These are phyloP conservation scores for Monosporozyma siamensis DNA, from an alignment of 805 yeast genomes.

Conservation along the genomic window DNA sequence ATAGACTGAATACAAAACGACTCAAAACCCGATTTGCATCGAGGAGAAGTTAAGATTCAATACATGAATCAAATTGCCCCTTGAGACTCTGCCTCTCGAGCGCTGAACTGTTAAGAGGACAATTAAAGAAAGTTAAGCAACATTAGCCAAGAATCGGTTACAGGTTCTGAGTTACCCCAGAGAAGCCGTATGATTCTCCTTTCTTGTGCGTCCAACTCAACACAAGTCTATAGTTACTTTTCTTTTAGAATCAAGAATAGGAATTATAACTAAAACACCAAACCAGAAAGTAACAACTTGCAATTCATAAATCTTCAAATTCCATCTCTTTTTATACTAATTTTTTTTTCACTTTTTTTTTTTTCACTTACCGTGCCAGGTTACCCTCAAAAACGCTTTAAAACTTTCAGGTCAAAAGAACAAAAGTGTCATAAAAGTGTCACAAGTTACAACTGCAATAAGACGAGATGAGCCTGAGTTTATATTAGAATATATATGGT, in stretches of 20 bases:
- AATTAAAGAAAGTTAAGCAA: conserved; percentile 24
- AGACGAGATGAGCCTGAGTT: background rate
- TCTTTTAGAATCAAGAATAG: conserved; percentile 1
- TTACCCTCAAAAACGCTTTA: conserved; percentile 1
- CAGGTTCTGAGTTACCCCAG: conserved; percentile 5
- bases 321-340: background rate
- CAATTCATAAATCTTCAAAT: too few species aligned
- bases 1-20: conserved; percentile 11
- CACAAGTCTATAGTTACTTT: conserved; percentile 24
- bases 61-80: conserved; percentile 14
- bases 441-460: too few species aligned
- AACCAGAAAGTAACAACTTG: background rate
- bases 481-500: background rate
- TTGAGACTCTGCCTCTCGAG: conserved; percentile 51
- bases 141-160: conserved; percentile 23
- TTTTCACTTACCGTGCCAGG: background rate
- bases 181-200: conserved; percentile 22
- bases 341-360: background rate
- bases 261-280: background rate
- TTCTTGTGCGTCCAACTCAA: conserved; percentile 12
- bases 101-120: conserved; percentile 52
- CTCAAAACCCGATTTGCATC: conserved; percentile 24
- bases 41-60: conserved; percentile 25
- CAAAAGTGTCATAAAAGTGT: too few species aligned
- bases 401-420: conserved; percentile 1